Conservation (phyloP, 2,329 filamentous ascomycete genomes). For the Stagonosporopsis cucurbitacearum region DNA sequence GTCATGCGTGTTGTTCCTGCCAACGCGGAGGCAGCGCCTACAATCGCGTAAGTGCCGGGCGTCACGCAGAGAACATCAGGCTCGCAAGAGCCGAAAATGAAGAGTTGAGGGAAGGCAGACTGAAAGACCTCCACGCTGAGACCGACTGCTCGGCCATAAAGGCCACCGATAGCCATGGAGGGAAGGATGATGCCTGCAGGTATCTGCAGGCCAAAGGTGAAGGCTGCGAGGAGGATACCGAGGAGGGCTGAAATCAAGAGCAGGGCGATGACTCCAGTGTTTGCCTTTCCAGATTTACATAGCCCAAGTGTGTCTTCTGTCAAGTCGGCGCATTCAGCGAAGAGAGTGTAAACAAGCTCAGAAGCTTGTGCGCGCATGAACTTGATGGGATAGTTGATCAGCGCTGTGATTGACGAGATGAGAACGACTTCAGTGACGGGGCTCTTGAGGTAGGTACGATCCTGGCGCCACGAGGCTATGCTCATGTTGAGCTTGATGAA, state of each 20-base stretch:
- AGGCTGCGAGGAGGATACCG: constrained; percentile 81
- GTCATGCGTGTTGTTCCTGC: constrained; percentile 95
- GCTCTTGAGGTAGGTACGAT: constrained; percentile 67
- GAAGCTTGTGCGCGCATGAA: constrained; percentile 95
- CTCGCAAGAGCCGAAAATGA: constrained; percentile 80
- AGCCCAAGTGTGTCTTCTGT: constrained; percentile 87
- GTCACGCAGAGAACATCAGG: constrained; percentile 88
- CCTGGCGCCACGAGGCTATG: constrained; percentile 80
- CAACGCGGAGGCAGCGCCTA: constrained; percentile 92
- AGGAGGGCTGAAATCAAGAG: constrained; percentile 81
- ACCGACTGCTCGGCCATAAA: constrained; percentile 87
- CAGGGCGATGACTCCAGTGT: constrained; percentile 80
- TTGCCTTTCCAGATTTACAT: constrained; percentile 84
- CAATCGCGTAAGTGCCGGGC: constrained; percentile 94
- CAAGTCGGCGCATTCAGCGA: constrained; percentile 84
- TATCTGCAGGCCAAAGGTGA: constrained; percentile 93
- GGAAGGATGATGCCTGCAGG: constrained; percentile 95
- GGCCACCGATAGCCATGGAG: constrained; percentile 92
- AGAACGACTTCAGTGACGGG: constrained; percentile 80
- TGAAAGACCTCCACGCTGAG: constrained; percentile 91
- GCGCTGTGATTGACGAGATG: constrained; percentile 80
- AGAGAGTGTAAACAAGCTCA: constrained; percentile 89
- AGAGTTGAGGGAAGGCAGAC: constrained; percentile 74
- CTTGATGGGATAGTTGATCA: constrained; percentile 94
- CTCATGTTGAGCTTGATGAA: constrained; percentile 96